Evolutionary conservation across 331 rosid species (phyloP).

Genomic region (Dryas integrifolia): DNA sequence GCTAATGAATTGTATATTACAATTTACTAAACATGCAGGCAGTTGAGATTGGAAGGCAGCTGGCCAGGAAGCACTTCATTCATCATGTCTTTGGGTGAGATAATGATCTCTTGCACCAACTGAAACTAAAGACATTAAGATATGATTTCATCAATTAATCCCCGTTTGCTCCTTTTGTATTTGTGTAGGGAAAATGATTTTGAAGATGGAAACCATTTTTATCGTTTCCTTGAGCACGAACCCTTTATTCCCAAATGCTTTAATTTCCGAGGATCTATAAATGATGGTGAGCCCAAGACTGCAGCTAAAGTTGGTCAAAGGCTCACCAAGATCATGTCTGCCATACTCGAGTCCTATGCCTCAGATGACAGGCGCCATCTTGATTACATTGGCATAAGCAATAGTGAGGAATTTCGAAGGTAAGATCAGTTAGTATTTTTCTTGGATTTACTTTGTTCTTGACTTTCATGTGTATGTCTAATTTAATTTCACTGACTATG

Average conservation of each 20-base stretch:
- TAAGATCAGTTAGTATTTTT: constrained; percentile 11
- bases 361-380: constrained; percentile 60
- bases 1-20: constrained; percentile 22
- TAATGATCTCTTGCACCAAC: constrained; percentile 5
- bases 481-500: neutral
- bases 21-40: constrained; percentile 50
- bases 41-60: constrained; percentile 71
- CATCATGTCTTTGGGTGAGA: constrained; percentile 84
- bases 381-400: constrained; percentile 71
- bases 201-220: constrained; percentile 76
- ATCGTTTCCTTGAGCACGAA: constrained; percentile 89
- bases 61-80: constrained; percentile 70
- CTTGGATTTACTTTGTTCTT: neutral
- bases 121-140: constrained; percentile 6
- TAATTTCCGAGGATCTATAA: constrained; percentile 61
- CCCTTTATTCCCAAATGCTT: constrained; percentile 63
- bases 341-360: constrained; percentile 86
- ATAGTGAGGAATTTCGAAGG: constrained; percentile 96
- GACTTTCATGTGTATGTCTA: neutral
- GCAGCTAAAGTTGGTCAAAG: constrained; percentile 59
- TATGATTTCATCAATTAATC: neutral
- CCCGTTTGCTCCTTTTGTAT: constrained; percentile 9
- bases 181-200: constrained; percentile 66
- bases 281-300: constrained; percentile 62
- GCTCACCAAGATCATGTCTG: constrained; percentile 82